Base-by-base conservation (phyloP, 2,329 filamentous ascomycete species). In the Aspergillus ustus region DNA sequence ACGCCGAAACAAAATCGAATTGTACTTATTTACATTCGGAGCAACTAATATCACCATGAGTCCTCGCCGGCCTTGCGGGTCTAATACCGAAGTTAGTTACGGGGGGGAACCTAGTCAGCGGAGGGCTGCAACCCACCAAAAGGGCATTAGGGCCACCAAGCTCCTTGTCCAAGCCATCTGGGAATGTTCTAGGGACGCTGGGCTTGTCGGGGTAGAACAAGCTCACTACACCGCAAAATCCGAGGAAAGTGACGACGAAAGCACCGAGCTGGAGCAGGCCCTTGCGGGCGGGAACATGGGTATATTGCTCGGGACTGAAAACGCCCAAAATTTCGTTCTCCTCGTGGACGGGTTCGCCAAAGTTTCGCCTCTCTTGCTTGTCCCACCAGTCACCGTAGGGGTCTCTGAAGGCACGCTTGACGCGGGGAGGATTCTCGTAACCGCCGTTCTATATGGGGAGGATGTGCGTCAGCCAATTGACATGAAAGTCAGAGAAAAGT, bases 331-430 rank as follows among this genome's bases (percentile, higher is more conserved):
- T 85, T 77, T 99, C 96, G 79, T 97, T 91, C 78, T 99, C 95
- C 80, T 99, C 96, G 79, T 99, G 94, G 56, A 96, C 88, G 13
- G 94, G 92, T 80, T 99, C 96, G 79, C 93, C 93, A 77, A 91
- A 98, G 85, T 99, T 98, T 73, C 95, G 88, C 76, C 93, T 89
- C 80, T 98, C 95, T 82, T 99, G 95, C 79, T 93, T 91, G 81
- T 99, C 94, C 92, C 93, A 98, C 92, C 93, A 99, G 75, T 92
- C 89, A 75, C 80, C 94, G 77, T 98, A 87, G 40, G 96, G 95
- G 78, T 98, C 95, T 76, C 95, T 92, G 82, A 92, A 91, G 78
- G 93, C 89, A 70, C 94, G 91, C 85, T 97, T 97, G 79, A 94
- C 82, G 58, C 84, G 71, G 49, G 80, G 80, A 66, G 81, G 81